A percentile compares a stretch with the other conserved stretches of the same genome.
Conservation (phyloP, 345 rosid genomes). For the Syzygium oleosum region DNA sequence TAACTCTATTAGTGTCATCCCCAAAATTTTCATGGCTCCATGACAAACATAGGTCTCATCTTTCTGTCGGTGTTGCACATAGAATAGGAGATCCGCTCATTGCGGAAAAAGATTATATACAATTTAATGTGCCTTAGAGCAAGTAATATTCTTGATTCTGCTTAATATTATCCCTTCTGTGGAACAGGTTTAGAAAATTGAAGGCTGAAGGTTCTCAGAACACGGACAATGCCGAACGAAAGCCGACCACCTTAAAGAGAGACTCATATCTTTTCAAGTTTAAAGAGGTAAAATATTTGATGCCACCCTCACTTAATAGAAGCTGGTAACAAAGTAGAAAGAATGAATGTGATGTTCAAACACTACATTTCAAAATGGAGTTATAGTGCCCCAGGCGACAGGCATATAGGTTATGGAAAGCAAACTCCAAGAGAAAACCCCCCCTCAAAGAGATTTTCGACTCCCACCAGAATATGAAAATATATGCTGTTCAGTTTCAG, state of each 20-base stretch:
- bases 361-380: background rate
- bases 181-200: constrained; percentile 61
- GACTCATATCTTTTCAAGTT: constrained; percentile 70
- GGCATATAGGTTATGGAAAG: background rate
- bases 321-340: background rate
- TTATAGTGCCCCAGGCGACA: background rate
- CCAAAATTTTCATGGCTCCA: no score
- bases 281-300: constrained; percentile 56
- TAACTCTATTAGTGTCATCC: background rate
- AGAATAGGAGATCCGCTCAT: background rate
- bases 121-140: background rate
- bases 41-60: background rate
- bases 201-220: constrained; percentile 31
- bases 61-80: background rate
- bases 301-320: background rate
- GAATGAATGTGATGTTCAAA: background rate
- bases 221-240: constrained; percentile 25
- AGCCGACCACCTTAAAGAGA: constrained; percentile 40
- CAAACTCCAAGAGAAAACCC: background rate
- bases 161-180: background rate
- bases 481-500: background rate
- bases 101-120: background rate
- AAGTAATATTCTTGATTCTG: background rate
- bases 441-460: background rate
- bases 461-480: background rate